These are phyloP conservation scores for Stereocaulon alpinum DNA, from an alignment of 495 filamentous ascomycete genomes.

Conservation along the genomic window DNA sequence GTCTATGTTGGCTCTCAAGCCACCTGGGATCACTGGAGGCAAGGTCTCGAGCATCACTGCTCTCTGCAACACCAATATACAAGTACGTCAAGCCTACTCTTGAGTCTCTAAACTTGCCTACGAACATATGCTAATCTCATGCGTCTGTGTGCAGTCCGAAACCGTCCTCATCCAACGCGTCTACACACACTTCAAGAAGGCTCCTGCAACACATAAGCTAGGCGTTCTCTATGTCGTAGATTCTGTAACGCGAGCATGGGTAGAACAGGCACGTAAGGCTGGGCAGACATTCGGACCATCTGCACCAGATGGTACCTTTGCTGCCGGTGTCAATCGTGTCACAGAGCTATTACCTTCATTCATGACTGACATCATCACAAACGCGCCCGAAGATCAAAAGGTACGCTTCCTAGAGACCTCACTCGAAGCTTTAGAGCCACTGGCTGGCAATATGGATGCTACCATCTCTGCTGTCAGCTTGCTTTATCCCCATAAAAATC, in stretches of 20 bases:
- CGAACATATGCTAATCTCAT: conserved; percentile 27
- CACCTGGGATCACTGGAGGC: conserved; percentile 84
- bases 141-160: conserved; percentile 58
- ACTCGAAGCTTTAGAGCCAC: neutral
- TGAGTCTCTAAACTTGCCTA: neutral
- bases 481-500: conserved; percentile 20
- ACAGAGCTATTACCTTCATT: conserved; percentile 83
- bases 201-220: conserved; percentile 89
- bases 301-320: conserved; percentile 81
- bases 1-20: conserved; percentile 81
- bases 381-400: conserved; percentile 92
- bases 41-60: conserved; percentile 79
- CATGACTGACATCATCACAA: conserved; percentile 91
- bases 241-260: conserved; percentile 97
- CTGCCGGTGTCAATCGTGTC: conserved; percentile 92
- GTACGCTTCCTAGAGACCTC: conserved; percentile 54
- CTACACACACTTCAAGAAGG: conserved; percentile 94
- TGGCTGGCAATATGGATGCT: neutral
- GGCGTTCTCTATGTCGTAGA: conserved; percentile 99
- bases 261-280: conserved; percentile 82
- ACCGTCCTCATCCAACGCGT: conserved; percentile 92
- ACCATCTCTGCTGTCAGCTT: neutral
- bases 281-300: conserved; percentile 68
- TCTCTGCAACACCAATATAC: conserved; percentile 79
- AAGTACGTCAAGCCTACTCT: conserved; percentile 53